Evolutionary conservation across 208 protist genomes (phyloP).

Genomic region (Naegleria lovaniensis): DNA sequence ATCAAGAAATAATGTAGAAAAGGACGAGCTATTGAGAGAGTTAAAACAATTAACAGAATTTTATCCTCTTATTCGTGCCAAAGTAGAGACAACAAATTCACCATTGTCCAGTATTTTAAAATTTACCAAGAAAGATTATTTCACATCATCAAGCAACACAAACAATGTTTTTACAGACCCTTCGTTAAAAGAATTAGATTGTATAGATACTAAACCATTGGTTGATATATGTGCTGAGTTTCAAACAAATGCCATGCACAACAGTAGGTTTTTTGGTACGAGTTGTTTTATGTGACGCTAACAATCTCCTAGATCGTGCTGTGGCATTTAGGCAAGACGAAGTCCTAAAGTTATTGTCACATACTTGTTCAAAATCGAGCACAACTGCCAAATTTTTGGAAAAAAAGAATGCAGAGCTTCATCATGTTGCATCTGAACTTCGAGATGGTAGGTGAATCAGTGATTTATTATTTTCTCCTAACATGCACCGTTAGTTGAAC

Average conservation of each 20-base stretch:
- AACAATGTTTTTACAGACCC: neutral
- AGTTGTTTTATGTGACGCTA: neutral
- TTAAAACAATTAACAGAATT: neutral
- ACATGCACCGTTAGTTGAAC: neutral
- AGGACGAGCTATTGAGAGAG: neutral
- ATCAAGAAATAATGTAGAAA: neutral
- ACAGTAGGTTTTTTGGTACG: neutral
- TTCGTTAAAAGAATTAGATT: constrained; percentile 9
- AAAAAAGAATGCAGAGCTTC: neutral
- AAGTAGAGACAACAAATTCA: neutral
- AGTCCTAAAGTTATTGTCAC: neutral
- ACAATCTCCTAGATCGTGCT: neutral
- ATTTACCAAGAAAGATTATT: neutral
- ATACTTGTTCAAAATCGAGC: neutral
- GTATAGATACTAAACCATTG: neutral
- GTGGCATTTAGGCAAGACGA: neutral
- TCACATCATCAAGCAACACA: neutral
- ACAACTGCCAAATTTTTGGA: neutral
- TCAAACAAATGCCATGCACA: neutral
- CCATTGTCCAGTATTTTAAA: neutral
- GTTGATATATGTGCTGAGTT: neutral
- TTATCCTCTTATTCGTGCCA: neutral
- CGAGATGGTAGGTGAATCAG: neutral
- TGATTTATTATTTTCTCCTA: neutral
- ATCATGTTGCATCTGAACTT: neutral